Evolutionary conservation across 1,284 basidiomycete species (phyloP).

Genomic region (Melampsora larici-populina): DNA sequence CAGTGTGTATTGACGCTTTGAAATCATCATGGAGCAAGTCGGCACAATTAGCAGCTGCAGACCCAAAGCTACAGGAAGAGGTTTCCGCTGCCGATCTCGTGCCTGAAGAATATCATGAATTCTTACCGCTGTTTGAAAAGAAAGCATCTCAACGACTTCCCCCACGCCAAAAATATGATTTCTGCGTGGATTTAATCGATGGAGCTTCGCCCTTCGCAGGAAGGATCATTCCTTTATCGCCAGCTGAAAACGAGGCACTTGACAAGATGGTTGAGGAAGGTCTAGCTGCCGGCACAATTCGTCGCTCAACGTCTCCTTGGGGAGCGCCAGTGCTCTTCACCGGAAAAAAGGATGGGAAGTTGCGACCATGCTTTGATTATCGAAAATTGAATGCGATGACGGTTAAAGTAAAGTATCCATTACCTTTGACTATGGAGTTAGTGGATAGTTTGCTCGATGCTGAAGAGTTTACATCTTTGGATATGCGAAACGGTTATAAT

Average conservation of each 20-base stretch:
- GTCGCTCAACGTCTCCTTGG: not conserved
- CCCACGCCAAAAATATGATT: not conserved
- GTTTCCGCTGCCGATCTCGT: not conserved
- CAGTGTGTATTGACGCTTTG: not conserved
- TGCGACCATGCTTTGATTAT: slow-evolving; percentile 15
- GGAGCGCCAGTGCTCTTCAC: slow-evolving; percentile 55
- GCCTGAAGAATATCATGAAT: not conserved
- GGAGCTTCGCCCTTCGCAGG: not conserved
- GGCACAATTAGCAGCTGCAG: too few relatives aligned
- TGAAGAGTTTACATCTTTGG: not conserved
- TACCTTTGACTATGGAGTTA: too few relatives aligned
- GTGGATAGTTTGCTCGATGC: not conserved
- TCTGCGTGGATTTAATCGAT: too few relatives aligned
- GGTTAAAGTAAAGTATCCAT: too few relatives aligned
- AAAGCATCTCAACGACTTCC: not conserved
- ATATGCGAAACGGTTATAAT: not conserved
- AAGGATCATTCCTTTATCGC: not conserved
- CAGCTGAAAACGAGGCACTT: slow-evolving; percentile 1
- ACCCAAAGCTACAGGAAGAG: too few relatives aligned
- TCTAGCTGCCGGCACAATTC: not conserved
- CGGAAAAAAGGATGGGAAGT: slow-evolving; percentile 55
- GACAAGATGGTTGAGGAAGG: slow-evolving; percentile 6
- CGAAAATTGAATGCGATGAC: too few relatives aligned
- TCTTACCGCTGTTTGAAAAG: not conserved
- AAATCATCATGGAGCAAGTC: too few relatives aligned